Base-by-base conservation (phyloP, 306 rosid species). In the Pyrus communis region DNA sequence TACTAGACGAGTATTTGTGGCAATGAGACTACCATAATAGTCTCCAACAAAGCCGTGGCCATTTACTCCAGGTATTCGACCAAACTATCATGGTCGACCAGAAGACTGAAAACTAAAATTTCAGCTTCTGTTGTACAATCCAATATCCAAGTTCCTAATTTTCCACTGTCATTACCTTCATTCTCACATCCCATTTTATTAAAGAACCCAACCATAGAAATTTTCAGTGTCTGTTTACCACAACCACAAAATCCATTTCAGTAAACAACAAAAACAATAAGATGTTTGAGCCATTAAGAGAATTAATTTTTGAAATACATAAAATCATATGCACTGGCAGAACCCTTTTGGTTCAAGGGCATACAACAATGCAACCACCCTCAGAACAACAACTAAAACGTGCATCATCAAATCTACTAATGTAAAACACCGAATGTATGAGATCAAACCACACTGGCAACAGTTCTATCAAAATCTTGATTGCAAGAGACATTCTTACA, bases 401-500 rank as follows among this genome's bases (percentile, higher is more conserved):
- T 54, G 64, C 62, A 19, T 55, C 51, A 55, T 27, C 33, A 33
- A 33, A 72, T 35, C 52, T 7, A 54, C 27, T 17, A 22, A 40
- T n/a, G 18, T 43, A 66, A 74, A 74, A 55, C 1, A 59, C 35
- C 19, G 68, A 49, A 69, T 22, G 46, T 49, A 57, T 58, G 80
- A 69, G 42, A 54, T 15, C 7, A 3, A 60, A n/a, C 40, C 61
- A 65, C 46, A 33, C 30, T 10, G 42, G 43, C 59, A 63, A 76
- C 69, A 31, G 25, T 49, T 38, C 42, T 52, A 69, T 33, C 23
- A 75, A 74, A 73, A 42, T 46, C 25, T 27, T 43, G 57, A 30
- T 11, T 5, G 64, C 58, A 61, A 25, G 21, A 82, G 49, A n/a
- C 23, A 38, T 31, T 21, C 78, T 67, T 77, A 88, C 95, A 81